A percentile compares a stretch with the other conserved stretches of the same genome.
Evolutionary conservation across 2,329 filamentous ascomycete genomes (phyloP).

Genomic region (Talaromyces sp.): DNA sequence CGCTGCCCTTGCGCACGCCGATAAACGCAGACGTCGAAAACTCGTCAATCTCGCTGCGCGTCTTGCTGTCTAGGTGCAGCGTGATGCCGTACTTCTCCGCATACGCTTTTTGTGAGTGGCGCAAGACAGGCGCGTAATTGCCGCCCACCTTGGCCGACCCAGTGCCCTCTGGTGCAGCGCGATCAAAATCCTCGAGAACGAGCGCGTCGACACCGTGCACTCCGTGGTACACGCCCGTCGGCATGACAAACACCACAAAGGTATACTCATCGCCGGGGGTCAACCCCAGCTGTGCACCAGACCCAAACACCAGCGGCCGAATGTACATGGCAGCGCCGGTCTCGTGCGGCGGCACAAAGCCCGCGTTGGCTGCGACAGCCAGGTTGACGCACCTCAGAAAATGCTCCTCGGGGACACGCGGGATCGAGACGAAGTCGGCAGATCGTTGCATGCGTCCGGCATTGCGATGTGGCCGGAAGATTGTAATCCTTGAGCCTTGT

Average conservation of each 20-base stretch:
- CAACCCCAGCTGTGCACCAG: slow-evolving; percentile 78
- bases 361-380: slow-evolving; percentile 83
- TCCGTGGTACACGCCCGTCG: slow-evolving; percentile 91
- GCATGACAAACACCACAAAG: slow-evolving; percentile 83
- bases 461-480: slow-evolving; percentile 86
- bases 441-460: slow-evolving; percentile 79
- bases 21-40: slow-evolving; percentile 95
- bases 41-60: slow-evolving; percentile 82
- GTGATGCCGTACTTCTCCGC: slow-evolving; percentile 86
- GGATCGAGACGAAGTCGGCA: slow-evolving; percentile 76
- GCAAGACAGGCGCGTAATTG: slow-evolving; percentile 89
- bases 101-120: slow-evolving; percentile 77
- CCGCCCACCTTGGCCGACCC: slow-evolving; percentile 92
- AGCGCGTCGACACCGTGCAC: slow-evolving; percentile 79
- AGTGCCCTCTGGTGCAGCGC: slow-evolving; percentile 83
- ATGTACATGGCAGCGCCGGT: slow-evolving; percentile 92
- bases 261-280: slow-evolving; percentile 87
- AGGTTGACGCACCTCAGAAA: slow-evolving; percentile 73
- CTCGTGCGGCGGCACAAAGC: slow-evolving; percentile 81
- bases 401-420: slow-evolving; percentile 67
- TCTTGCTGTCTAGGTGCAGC: slow-evolving; percentile 82
- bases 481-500: slow-evolving; percentile 58
- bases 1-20: slow-evolving; percentile 59
- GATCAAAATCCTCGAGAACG: slow-evolving; percentile 89
- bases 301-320: slow-evolving; percentile 82